phyloP scores from a whole-genome alignment of 371 early-diverging fungal species.

The Circinella umbellata region DNA sequence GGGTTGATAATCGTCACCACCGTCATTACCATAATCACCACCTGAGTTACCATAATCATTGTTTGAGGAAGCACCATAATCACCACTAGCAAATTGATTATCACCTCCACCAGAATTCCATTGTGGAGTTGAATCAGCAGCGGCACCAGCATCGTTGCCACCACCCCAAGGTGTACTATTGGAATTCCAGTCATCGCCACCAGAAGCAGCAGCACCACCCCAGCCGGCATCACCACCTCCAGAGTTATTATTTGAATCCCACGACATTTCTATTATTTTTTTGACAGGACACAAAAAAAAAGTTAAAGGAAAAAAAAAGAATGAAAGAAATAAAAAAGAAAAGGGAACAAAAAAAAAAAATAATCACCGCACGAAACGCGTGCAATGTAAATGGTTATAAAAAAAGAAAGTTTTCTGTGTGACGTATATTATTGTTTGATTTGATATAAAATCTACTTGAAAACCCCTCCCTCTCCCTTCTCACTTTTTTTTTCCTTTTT shows the following conservation, averaged over 20 bases:
- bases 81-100: slow-evolving; percentile 5
- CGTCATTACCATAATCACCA: neutral
- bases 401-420: too few relatives aligned
- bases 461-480: too few relatives aligned
- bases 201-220: slow-evolving; percentile 10
- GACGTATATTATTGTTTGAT: too few relatives aligned
- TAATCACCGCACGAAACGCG: too few relatives aligned
- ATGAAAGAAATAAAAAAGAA: neutral
- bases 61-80: neutral
- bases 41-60: slow-evolving; percentile 16
- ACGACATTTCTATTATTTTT: slow-evolving; percentile 19
- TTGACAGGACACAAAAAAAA: slow-evolving; percentile 10
- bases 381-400: too few relatives aligned
- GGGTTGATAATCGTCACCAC: slow-evolving; percentile 6
- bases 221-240: slow-evolving; percentile 19
- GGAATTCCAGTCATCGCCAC: slow-evolving; percentile 11
- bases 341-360: too few relatives aligned
- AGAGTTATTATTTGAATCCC: slow-evolving; percentile 24
- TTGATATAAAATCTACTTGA: too few relatives aligned
- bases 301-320: neutral
- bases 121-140: slow-evolving; percentile 9
- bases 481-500: too few relatives aligned
- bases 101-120: slow-evolving; percentile 15
- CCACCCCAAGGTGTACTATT: slow-evolving; percentile 20
- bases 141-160: slow-evolving; percentile 3